phyloP scores from a whole-genome alignment of 306 rosid genomes.

The Oemleria cerasiformis region DNA sequence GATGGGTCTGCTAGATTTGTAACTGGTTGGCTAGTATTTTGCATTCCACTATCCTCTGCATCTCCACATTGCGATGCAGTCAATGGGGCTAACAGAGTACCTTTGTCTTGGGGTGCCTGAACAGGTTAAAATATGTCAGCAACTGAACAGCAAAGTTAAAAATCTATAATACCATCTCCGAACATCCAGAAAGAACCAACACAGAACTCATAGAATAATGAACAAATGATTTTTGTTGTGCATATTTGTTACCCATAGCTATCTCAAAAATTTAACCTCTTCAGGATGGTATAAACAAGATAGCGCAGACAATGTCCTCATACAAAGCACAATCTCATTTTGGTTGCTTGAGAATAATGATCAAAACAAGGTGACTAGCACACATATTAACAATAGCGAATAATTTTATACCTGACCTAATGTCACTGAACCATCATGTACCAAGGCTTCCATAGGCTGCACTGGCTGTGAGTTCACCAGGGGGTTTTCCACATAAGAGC shows the following conservation, averaged over 20 bases:
- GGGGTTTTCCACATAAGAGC: slow-evolving; percentile 33
- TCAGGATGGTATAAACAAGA: neutral
- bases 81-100: slow-evolving; percentile 15
- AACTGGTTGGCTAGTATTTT: slow-evolving; percentile 15
- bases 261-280: neutral
- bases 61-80: slow-evolving; percentile 22
- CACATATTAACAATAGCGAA: neutral
- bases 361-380: neutral
- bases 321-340: slow-evolving; percentile 1
- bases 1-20: slow-evolving; percentile 26
- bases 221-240: neutral
- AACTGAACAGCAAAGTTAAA: neutral
- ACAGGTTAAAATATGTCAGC: neutral
- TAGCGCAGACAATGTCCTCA: neutral
- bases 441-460: slow-evolving; percentile 21
- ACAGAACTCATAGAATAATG: neutral
- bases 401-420: slow-evolving; percentile 31
- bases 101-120: slow-evolving; percentile 31
- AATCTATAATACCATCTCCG: neutral
- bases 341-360: neutral
- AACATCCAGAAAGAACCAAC: neutral
- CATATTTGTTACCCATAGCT: neutral
- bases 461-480: slow-evolving; percentile 18
- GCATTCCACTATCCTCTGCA: slow-evolving; percentile 22
- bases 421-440: slow-evolving; percentile 16